Percentiles rank a stretch among this genome's conserved stretches.
These are phyloP conservation scores for Anthoceros angustus DNA, from an alignment of 225 moss, liverwort and hornwort species.

Conservation along the genomic window DNA sequence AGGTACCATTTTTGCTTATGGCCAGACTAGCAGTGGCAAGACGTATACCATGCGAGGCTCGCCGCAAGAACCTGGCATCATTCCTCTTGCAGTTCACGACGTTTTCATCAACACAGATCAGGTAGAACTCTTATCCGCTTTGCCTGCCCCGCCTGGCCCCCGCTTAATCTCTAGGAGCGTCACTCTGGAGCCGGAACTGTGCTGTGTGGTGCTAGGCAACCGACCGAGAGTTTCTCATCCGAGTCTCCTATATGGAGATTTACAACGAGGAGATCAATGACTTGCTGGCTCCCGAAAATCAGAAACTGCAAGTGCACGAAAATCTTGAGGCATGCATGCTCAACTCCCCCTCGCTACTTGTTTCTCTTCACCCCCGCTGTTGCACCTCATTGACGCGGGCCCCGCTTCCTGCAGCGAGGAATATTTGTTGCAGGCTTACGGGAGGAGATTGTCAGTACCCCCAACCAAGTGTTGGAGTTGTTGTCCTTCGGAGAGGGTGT, in stretches of 20 bases:
- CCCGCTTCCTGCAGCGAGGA: conserved; percentile 43
- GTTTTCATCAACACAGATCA: conserved; percentile 57
- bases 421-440: conserved; percentile 85
- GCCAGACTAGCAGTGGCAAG: conserved; percentile 98
- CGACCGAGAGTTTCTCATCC: conserved; percentile 68
- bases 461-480: conserved; percentile 68
- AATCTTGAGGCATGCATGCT: conserved; percentile 46
- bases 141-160: too few species aligned
- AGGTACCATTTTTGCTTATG: conserved; percentile 97
- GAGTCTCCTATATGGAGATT: conserved; percentile 95
- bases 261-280: conserved; percentile 98
- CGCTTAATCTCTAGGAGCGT: too few species aligned
- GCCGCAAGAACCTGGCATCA: conserved; percentile 62
- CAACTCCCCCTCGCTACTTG: not conserved
- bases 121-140: conserved; percentile 20
- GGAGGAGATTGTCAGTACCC: conserved; percentile 78
- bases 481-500: conserved; percentile 77
- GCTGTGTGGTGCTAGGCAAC: conserved; percentile 24
- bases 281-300: conserved; percentile 72
- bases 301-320: conserved; percentile 89
- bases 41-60: conserved; percentile 89
- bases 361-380: too few species aligned
- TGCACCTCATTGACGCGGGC: not conserved
- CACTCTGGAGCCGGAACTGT: too few species aligned
- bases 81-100: conserved; percentile 77